These are phyloP conservation scores for Uronychia binucleata DNA, from an alignment of 73 alveolate genomes.

Conservation along the genomic window DNA sequence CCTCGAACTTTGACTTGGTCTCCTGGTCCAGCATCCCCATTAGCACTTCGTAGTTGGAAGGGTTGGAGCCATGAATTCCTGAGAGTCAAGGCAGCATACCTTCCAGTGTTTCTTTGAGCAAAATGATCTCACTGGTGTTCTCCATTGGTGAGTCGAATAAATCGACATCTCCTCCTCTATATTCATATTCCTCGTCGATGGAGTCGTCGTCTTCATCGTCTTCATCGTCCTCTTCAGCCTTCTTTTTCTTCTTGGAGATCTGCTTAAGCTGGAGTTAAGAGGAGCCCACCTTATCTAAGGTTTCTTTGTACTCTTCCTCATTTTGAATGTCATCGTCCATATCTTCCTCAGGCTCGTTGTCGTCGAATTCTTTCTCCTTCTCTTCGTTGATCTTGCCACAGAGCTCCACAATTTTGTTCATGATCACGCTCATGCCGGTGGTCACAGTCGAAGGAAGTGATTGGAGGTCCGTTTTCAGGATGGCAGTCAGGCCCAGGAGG, in stretches of 20 bases:
- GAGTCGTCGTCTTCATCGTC: conserved; percentile 60
- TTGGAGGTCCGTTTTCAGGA: conserved; percentile 40
- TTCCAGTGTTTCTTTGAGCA: background rate
- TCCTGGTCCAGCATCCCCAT: background rate
- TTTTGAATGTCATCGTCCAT: conserved; percentile 12
- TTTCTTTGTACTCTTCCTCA: conserved; percentile 31
- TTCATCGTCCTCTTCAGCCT: conserved; percentile 6
- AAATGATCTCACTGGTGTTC: conserved; percentile 14
- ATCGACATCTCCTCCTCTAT: conserved; percentile 48
- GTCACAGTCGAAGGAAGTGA: conserved; percentile 34
- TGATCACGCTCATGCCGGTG: conserved; percentile 36
- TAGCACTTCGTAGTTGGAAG: background rate
- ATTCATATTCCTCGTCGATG: conserved; percentile 37
- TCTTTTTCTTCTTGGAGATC: conserved; percentile 1
- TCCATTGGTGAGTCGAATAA: conserved; percentile 66
- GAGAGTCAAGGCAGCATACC: background rate
- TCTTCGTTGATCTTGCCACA: conserved; percentile 51
- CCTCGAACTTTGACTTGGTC: background rate
- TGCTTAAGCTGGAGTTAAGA: conserved; percentile 4
- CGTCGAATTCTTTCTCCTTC: conserved; percentile 57
- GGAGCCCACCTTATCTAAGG: conserved; percentile 8
- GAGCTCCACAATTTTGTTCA: conserved; percentile 45
- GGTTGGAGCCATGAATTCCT: background rate
- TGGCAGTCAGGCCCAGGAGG: conserved; percentile 51
- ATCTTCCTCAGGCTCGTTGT: conserved; percentile 67